Conservation (phyloP, 2,329 filamentous ascomycete genomes). For the Ceratocystis ficicola region DNA sequence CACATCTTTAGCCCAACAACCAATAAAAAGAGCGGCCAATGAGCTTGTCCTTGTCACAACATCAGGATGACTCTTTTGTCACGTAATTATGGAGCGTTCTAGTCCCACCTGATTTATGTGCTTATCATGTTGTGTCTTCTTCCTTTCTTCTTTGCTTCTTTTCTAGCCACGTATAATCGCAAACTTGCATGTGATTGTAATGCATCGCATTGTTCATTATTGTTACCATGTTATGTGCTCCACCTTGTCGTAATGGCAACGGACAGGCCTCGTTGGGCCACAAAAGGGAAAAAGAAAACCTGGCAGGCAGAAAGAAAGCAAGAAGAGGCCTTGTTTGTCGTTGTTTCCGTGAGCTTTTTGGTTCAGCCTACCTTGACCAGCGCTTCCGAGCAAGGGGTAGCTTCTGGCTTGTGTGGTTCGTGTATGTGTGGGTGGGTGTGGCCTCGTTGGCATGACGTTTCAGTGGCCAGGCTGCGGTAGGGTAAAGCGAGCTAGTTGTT, state of each 20-base stretch:
- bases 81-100: background rate
- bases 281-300: background rate
- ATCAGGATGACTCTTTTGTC: background rate
- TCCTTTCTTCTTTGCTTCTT: background rate
- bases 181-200: background rate
- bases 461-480: background rate
- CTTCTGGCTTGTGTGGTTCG: background rate
- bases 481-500: background rate
- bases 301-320: background rate
- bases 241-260: conserved; percentile 7
- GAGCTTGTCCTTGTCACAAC: background rate
- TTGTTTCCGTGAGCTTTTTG: background rate
- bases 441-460: background rate
- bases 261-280: background rate
- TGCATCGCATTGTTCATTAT: background rate
- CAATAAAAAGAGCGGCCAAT: background rate
- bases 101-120: background rate
- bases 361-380: background rate
- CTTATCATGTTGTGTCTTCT: background rate
- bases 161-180: background rate
- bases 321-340: background rate
- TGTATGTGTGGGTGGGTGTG: background rate
- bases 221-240: background rate
- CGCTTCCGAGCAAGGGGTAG: background rate
- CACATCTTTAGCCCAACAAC: background rate